Evolutionary conservation across 257 asterid genomes (phyloP).

Genomic region (Nicotiana knightiana): DNA sequence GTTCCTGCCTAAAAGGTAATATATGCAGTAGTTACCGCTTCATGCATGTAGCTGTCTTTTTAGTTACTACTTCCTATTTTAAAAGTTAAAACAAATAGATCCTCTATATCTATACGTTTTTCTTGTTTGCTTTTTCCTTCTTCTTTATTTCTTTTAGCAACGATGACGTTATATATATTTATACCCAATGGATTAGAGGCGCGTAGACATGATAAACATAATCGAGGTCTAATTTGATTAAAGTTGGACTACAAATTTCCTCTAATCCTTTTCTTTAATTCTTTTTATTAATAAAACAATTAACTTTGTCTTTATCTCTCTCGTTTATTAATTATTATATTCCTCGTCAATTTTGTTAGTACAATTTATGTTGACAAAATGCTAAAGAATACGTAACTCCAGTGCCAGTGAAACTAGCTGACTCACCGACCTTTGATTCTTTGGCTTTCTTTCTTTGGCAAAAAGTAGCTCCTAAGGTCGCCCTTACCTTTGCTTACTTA

Average conservation of each 20-base stretch:
- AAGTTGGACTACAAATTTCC: neutral
- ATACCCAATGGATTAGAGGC: neutral
- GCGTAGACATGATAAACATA: neutral
- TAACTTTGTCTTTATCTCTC: neutral
- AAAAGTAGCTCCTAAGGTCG: too few species aligned
- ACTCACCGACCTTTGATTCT: too few species aligned
- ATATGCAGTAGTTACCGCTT: neutral
- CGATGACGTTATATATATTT: neutral
- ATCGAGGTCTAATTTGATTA: neutral
- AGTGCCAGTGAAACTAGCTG: too few species aligned
- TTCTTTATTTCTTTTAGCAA: neutral
- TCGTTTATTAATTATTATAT: neutral
- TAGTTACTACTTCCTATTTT: neutral
- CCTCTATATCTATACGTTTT: neutral
- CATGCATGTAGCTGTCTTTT: too few species aligned
- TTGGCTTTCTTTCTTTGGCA: too few species aligned
- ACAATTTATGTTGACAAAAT: too few species aligned
- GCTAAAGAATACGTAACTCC: too few species aligned
- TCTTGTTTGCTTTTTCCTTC: too few species aligned
- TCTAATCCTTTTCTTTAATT: neutral
- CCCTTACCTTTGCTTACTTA: too few species aligned
- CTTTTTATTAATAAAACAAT: too few species aligned
- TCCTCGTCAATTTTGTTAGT: too few species aligned
- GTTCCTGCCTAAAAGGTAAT: neutral
- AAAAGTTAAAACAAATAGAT: neutral